Conservation (phyloP, 2,329 filamentous ascomycete genomes). For the Ciborinia camelliae region DNA sequence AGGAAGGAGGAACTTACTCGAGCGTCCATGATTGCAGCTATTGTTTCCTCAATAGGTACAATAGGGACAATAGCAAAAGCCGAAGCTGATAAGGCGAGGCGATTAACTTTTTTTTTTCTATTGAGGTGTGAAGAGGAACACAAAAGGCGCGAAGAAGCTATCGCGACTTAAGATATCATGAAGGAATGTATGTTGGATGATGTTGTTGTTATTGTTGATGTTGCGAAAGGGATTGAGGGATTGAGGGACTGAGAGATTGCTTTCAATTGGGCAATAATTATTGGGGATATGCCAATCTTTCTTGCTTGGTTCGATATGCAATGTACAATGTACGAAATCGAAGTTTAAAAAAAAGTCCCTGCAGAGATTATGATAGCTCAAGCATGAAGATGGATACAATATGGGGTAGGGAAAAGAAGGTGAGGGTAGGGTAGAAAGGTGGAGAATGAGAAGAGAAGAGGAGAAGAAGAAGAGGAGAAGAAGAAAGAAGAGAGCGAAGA, state of each 20-base stretch:
- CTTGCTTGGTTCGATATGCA: conserved; percentile 14
- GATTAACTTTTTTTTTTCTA: background rate
- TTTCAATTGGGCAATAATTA: conserved; percentile 3
- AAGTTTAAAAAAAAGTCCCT: conserved; percentile 9
- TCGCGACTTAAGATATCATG: conserved; percentile 31
- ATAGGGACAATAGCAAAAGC: conserved; percentile 5
- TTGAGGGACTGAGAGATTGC: too few species aligned
- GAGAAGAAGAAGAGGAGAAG: too few species aligned
- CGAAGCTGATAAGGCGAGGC: conserved; percentile 1
- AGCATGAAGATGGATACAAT: conserved; percentile 20
- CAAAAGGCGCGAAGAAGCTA: conserved; percentile 16
- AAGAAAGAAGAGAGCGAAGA: too few species aligned
- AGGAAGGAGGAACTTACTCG: conserved; percentile 38
- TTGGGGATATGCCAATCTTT: conserved; percentile 8
- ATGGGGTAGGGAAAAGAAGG: conserved; percentile 16
- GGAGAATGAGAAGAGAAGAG: too few species aligned
- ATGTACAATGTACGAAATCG: conserved; percentile 17
- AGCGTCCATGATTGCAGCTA: conserved; percentile 40
- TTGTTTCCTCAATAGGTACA: background rate
- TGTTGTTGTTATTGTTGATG: too few species aligned
- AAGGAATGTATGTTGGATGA: too few species aligned
- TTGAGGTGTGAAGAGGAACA: background rate
- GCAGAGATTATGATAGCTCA: background rate
- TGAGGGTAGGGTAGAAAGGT: conserved; percentile 14
- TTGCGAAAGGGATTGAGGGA: background rate